Conservation (phyloP, 2,329 filamentous ascomycete genomes). For the Monosporascus sp. region DNA sequence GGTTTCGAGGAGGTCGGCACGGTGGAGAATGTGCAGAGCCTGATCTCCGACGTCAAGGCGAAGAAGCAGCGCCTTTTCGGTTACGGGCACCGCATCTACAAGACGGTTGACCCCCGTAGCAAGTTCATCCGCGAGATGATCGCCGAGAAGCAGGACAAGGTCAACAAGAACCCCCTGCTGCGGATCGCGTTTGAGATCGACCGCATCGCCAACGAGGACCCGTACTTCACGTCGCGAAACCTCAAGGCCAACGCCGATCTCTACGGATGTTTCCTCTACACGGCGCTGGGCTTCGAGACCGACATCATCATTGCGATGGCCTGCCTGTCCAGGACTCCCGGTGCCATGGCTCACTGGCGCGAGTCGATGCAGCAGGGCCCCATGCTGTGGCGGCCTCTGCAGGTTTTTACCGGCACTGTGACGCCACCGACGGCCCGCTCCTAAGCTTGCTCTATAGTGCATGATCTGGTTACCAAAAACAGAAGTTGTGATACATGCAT, state of each 20-base stretch:
- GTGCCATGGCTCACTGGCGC: constrained; percentile 26
- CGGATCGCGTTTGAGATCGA: constrained; percentile 33
- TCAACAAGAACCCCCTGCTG: constrained; percentile 26
- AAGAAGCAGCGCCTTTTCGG: constrained; percentile 37
- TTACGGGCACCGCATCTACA: constrained; percentile 34
- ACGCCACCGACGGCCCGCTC: not conserved
- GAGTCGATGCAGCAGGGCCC: constrained; percentile 10
- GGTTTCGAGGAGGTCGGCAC: constrained; percentile 31
- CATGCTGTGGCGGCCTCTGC: constrained; percentile 1
- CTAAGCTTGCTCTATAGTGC: not conserved
- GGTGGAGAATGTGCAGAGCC: constrained; percentile 29
- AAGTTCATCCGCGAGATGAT: constrained; percentile 24
- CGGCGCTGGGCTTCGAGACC: constrained; percentile 28
- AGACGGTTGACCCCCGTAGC: constrained; percentile 30
- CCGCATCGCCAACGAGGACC: constrained; percentile 26
- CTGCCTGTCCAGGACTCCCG: constrained; percentile 18
- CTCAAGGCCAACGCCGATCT: constrained; percentile 39
- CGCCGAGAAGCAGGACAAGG: constrained; percentile 9
- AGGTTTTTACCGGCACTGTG: constrained; percentile 1
- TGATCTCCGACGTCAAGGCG: constrained; percentile 35
- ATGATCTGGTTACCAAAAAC: not conserved
- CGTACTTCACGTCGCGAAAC: constrained; percentile 30
- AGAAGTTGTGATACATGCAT: not conserved
- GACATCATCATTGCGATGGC: constrained; percentile 25
- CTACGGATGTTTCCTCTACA: constrained; percentile 37